These are phyloP conservation scores for Talaromyces sp. DNA, from an alignment of 2,329 filamentous ascomycete genomes.

Conservation along the genomic window DNA sequence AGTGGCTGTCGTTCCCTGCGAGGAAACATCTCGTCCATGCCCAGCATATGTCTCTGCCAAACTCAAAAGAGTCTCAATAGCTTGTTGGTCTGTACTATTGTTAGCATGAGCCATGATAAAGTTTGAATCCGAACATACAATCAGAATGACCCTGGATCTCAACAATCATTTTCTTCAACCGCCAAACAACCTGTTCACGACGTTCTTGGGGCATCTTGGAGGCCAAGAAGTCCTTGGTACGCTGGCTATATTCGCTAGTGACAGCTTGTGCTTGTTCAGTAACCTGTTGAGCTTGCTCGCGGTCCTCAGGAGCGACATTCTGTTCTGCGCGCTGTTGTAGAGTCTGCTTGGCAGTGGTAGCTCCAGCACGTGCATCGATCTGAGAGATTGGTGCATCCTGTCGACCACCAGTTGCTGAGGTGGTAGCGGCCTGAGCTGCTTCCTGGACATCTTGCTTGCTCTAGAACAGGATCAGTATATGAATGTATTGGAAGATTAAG, in stretches of 20 bases:
- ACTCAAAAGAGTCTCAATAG: conserved; percentile 81
- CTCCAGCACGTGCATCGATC: conserved; percentile 47
- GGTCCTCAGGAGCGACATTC: conserved; percentile 15
- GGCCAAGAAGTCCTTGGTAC: conserved; percentile 71
- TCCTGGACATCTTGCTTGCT: conserved; percentile 54
- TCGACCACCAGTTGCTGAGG: conserved; percentile 52
- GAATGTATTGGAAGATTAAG: conserved; percentile 18
- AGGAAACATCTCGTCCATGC: conserved; percentile 65
- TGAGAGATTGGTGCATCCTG: conserved; percentile 52
- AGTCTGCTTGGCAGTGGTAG: conserved; percentile 36
- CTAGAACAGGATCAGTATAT: conserved; percentile 20
- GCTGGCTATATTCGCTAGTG: conserved; percentile 37
- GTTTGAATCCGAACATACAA: conserved; percentile 52
- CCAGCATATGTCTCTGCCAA: conserved; percentile 82
- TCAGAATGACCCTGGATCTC: conserved; percentile 95
- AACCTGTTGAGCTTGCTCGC: conserved; percentile 54
- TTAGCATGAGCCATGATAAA: not conserved
- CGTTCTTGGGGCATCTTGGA: conserved; percentile 90
- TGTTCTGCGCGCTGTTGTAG: conserved; percentile 53
- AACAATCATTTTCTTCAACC: conserved; percentile 95
- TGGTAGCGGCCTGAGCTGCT: conserved; percentile 55
- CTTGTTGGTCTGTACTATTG: conserved; percentile 64
- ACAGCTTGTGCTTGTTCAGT: conserved; percentile 57
- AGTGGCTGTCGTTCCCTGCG: conserved; percentile 65
- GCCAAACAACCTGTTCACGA: conserved; percentile 86